phyloP scores from a whole-genome alignment of 352 stramenopile species.

The Achlya hypogyna region DNA sequence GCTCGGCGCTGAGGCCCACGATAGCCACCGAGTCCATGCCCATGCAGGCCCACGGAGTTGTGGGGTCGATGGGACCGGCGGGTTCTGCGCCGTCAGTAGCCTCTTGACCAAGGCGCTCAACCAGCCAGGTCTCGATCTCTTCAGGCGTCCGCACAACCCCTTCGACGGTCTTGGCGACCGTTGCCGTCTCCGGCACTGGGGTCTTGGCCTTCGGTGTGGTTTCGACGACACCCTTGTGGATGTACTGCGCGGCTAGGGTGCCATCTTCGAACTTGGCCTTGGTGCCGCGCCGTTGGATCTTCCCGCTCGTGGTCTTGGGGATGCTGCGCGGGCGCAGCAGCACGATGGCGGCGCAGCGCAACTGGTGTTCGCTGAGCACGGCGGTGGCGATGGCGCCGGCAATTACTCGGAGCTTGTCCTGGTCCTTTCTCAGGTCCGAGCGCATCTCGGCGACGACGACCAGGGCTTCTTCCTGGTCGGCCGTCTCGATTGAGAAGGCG shows the following conservation, averaged over 20 bases:
- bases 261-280: slow-evolving; percentile 45
- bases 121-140: slow-evolving; percentile 62
- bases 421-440: slow-evolving; percentile 39
- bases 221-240: background rate
- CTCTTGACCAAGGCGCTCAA: slow-evolving; percentile 54
- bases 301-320: slow-evolving; percentile 78
- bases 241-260: slow-evolving; percentile 10
- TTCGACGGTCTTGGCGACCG: slow-evolving; percentile 22
- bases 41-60: slow-evolving; percentile 51
- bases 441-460: slow-evolving; percentile 69
- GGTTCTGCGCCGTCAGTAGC: slow-evolving; percentile 19
- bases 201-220: background rate
- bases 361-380: slow-evolving; percentile 56
- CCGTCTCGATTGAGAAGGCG: slow-evolving; percentile 71
- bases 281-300: slow-evolving; percentile 65
- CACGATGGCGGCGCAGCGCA: slow-evolving; percentile 63
- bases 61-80: slow-evolving; percentile 41
- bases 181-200: background rate
- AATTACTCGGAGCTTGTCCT: slow-evolving; percentile 33
- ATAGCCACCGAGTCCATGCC: slow-evolving; percentile 62
- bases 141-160: too few species aligned
- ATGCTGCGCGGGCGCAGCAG: slow-evolving; percentile 59
- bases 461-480: slow-evolving; percentile 54
- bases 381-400: slow-evolving; percentile 54
- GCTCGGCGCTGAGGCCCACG: slow-evolving; percentile 48